A percentile compares a stretch with the other conserved stretches of the same genome.
These are phyloP conservation scores for Podospora pseudopauciseta DNA, from an alignment of 495 filamentous ascomycete genomes.

Conservation along the genomic window DNA sequence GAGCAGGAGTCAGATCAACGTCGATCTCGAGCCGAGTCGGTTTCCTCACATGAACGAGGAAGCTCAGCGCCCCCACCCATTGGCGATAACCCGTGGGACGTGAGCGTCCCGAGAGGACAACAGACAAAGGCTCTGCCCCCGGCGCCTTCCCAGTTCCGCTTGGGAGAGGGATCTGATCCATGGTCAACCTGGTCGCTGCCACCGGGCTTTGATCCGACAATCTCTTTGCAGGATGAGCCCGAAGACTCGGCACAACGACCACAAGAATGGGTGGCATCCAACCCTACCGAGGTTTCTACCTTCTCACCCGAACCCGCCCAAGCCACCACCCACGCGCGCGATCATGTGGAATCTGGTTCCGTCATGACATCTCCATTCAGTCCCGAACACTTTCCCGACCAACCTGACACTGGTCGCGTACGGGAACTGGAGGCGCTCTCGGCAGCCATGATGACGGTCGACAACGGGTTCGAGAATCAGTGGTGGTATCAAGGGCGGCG, in stretches of 20 bases:
- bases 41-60: conserved; percentile 37
- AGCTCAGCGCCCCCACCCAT: conserved; percentile 45
- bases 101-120: conserved; percentile 17
- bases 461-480: conserved; percentile 51
- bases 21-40: conserved; percentile 29
- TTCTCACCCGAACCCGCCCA: conserved; percentile 30
- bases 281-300: conserved; percentile 27
- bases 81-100: conserved; percentile 43
- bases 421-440: conserved; percentile 48
- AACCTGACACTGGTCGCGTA: conserved; percentile 20
- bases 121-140: conserved; percentile 37
- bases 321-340: background rate
- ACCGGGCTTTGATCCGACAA: conserved; percentile 24
- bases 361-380: background rate
- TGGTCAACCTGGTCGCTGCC: conserved; percentile 44
- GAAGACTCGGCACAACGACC: background rate
- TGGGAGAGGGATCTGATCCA: conserved; percentile 44
- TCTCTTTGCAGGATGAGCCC: conserved; percentile 20
- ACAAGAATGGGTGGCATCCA: conserved; percentile 17
- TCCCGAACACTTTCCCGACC: background rate
- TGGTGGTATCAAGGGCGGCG: conserved; percentile 47
- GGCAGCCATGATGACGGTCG: conserved; percentile 55
- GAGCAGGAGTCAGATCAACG: conserved; percentile 22
- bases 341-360: background rate
- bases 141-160: conserved; percentile 38